Conservation (phyloP, 805 yeast genomes). For the Pichia heedii region DNA sequence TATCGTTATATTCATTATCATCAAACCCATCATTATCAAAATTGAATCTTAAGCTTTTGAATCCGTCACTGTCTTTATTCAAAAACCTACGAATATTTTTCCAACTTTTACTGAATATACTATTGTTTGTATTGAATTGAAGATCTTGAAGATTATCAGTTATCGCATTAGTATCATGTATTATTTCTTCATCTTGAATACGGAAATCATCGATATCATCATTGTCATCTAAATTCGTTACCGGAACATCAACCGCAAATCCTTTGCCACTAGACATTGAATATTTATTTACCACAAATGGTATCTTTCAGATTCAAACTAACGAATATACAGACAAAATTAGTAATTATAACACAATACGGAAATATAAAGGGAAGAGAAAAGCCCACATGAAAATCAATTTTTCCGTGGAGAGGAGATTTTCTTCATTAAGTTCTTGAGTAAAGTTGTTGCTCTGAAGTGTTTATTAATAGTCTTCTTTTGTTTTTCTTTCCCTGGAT, state of each 20-base stretch:
- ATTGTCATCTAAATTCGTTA: constrained; percentile 49
- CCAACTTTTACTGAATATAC: neutral
- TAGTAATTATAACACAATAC: too few species aligned
- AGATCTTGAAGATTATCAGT: constrained; percentile 8
- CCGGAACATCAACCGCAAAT: constrained; percentile 40
- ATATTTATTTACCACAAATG: too few species aligned
- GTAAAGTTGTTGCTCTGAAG: too few species aligned
- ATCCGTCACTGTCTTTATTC: neutral
- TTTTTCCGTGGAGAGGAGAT: too few species aligned
- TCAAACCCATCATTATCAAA: neutral
- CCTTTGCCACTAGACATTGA: too few species aligned
- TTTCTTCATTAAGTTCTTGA: too few species aligned
- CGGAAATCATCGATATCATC: constrained; percentile 27
- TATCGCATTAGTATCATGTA: constrained; percentile 13
- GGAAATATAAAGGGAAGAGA: too few species aligned
- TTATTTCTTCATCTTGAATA: constrained; percentile 16
- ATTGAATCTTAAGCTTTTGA: neutral
- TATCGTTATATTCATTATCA: constrained; percentile 6
- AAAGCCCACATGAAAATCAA: too few species aligned
- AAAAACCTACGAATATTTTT: neutral
- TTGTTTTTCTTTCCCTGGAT: neutral
- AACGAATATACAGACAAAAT: too few species aligned
- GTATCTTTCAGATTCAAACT: too few species aligned
- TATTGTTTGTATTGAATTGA: constrained; percentile 2
- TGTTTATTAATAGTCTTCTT: too few species aligned